Conservation (phyloP, 2,329 filamentous ascomycete species). For the Aschersonia sp. region DNA sequence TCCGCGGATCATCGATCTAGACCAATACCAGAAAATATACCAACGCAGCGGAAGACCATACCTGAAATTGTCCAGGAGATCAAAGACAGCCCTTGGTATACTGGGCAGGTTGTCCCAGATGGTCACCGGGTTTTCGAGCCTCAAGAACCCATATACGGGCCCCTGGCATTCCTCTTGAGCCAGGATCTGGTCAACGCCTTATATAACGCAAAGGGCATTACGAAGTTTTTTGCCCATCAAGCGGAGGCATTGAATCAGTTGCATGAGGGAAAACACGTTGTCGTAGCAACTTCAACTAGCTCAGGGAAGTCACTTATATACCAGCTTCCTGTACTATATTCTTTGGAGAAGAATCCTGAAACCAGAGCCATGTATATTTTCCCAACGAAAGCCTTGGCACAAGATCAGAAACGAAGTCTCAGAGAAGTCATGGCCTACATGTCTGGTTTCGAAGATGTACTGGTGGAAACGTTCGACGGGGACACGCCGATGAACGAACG, state of each 20-base stretch:
- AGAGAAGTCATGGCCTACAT: slow-evolving; percentile 75
- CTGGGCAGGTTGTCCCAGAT: slow-evolving; percentile 80
- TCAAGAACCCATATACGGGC: slow-evolving; percentile 67
- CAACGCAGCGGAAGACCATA: slow-evolving; percentile 64
- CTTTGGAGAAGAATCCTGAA: slow-evolving; percentile 61
- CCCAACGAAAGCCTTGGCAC: slow-evolving; percentile 88
- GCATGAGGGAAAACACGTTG: slow-evolving; percentile 68
- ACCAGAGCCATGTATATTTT: slow-evolving; percentile 95
- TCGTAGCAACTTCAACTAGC: slow-evolving; percentile 87
- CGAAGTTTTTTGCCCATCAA: slow-evolving; percentile 79
- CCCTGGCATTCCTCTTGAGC: slow-evolving; percentile 73
- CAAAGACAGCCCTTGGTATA: slow-evolving; percentile 74
- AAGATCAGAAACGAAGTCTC: slow-evolving; percentile 82
- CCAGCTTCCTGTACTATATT: slow-evolving; percentile 80
- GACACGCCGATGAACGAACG: slow-evolving; percentile 76
- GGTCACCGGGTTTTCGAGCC: slow-evolving; percentile 84
- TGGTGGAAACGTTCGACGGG: slow-evolving; percentile 91
- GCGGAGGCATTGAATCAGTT: slow-evolving; percentile 85
- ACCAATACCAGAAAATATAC: slow-evolving; percentile 55
- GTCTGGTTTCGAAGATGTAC: slow-evolving; percentile 54
- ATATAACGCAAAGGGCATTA: slow-evolving; percentile 83
- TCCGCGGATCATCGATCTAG: slow-evolving; percentile 17
- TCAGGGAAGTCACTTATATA: slow-evolving; percentile 98
- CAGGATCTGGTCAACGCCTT: slow-evolving; percentile 90
- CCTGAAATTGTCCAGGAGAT: slow-evolving; percentile 77